Evolutionary conservation across 225 moss, liverwort and hornwort genomes (phyloP), one percentile per base, ranked within the genome.

Genomic region (Bryoerythrophyllum caledonicum): DNA sequence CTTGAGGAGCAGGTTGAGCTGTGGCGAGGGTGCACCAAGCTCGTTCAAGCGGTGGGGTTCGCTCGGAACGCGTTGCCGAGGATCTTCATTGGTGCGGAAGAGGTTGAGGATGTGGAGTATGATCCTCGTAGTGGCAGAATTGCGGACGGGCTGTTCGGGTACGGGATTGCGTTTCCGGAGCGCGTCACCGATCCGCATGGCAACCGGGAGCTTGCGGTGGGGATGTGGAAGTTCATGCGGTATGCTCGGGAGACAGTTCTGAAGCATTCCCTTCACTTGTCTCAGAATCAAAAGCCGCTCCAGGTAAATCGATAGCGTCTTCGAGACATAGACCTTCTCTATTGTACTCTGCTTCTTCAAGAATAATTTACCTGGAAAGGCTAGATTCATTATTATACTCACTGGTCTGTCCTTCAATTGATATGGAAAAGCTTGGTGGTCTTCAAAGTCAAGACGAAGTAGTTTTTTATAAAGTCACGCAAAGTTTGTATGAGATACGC

Each of bases 91-190:
- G 62, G 81, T 17, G 81, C 85, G 19, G 8, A 79, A 55, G 84
- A 83, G 81, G 64, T 88, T 7, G 71, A 67, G 66, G 15, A 83
- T 26, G 76, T 82, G 4, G 43, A 70, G 10, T 87, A 87, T 25
- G 87, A 90, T 68, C 83, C 85, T 1, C 68, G 37, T 17, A 85
- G 52, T 8, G 87, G 85, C 28, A 78, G 53, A 41, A 78, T 90
- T 60, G 79, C 87, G 9, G 74, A 87, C 0, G 90, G 85, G 43
- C 84, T 90, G n/a, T 90, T 84, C 6, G 90, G 90, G 24, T 85
- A 78, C 40, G 87, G 90, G 25, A 90, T 90, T 80, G 83, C 82
- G 8, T 90, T 87, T 76, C 90, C 90, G 12, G 81, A 87, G 77
- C 63, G 32, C 48, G 83, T 82, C 1, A 83, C 71, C 13, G 90